Conservation (phyloP, 2,329 filamentous ascomycete species). For the Fusarium proliferatum region DNA sequence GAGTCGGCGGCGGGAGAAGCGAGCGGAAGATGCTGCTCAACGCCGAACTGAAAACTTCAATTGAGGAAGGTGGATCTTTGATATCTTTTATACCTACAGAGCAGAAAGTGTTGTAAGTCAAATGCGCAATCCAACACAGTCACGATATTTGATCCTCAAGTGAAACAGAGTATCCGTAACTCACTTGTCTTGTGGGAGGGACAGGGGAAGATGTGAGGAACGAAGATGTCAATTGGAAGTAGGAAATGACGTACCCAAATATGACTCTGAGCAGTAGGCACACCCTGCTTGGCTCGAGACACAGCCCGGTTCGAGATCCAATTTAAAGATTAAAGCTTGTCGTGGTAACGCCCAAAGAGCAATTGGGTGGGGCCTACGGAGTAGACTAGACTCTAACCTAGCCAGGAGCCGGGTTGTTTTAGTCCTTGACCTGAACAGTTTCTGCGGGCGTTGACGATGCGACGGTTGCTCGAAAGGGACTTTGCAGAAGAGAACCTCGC, state of each 20-base stretch:
- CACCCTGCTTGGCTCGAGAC: slow-evolving; percentile 22
- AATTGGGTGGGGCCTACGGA: slow-evolving; percentile 2
- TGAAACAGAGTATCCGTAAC: background rate
- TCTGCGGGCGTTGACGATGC: slow-evolving; percentile 20
- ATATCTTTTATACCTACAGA: slow-evolving; percentile 23
- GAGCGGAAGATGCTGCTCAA: slow-evolving; percentile 28
- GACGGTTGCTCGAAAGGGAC: slow-evolving; percentile 1
- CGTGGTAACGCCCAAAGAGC: slow-evolving; percentile 18
- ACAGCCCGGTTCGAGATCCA: slow-evolving; percentile 31
- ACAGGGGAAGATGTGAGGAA: slow-evolving; percentile 14
- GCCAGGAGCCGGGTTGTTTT: slow-evolving; percentile 15
- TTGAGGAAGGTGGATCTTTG: background rate
- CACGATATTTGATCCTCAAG: background rate
- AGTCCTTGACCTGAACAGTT: slow-evolving; percentile 16
- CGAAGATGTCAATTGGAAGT: slow-evolving; percentile 7
- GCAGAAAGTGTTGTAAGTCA: slow-evolving; percentile 14
- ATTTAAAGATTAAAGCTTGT: slow-evolving; percentile 28
- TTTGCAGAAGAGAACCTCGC: background rate
- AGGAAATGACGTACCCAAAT: slow-evolving; percentile 10
- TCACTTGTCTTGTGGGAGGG: slow-evolving; percentile 11
- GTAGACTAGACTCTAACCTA: background rate
- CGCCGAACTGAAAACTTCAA: background rate
- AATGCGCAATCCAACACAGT: slow-evolving; percentile 29
- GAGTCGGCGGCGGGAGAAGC: slow-evolving; percentile 13
- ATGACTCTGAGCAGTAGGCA: background rate